Conservation (phyloP, 192 early-diverging fungal species). For the Pilobolus umbonatus region DNA sequence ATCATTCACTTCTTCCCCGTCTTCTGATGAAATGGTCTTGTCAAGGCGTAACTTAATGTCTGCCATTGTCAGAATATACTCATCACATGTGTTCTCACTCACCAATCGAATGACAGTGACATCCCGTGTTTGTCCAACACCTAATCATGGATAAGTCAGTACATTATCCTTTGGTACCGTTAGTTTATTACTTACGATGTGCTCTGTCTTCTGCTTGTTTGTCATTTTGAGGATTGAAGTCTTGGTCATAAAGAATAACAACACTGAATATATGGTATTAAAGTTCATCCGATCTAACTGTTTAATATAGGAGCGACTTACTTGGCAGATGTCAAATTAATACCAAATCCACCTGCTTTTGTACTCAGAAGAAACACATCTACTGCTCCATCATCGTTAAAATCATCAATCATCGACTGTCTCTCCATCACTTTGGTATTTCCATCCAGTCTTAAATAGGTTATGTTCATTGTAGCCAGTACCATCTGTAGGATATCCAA, state of each 20-base stretch:
- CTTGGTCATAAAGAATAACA: slow-evolving; percentile 72
- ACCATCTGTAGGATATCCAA: slow-evolving; percentile 80
- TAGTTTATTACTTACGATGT: slow-evolving; percentile 48
- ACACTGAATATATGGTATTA: slow-evolving; percentile 27
- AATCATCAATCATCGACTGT: slow-evolving; percentile 75
- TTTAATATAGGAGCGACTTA: slow-evolving; percentile 1
- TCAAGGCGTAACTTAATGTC: slow-evolving; percentile 62
- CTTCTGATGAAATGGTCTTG: slow-evolving; percentile 31
- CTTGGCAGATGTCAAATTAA: slow-evolving; percentile 75
- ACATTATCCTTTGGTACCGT: background rate
- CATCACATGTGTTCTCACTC: slow-evolving; percentile 61
- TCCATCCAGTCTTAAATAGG: slow-evolving; percentile 65
- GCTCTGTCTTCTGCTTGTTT: slow-evolving; percentile 85
- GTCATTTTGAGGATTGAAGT: slow-evolving; percentile 88
- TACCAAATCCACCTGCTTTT: slow-evolving; percentile 77
- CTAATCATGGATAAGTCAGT: slow-evolving; percentile 6
- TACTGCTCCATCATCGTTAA: slow-evolving; percentile 49
- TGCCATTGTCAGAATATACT: slow-evolving; percentile 57
- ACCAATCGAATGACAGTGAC: slow-evolving; percentile 75
- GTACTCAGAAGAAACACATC: slow-evolving; percentile 73
- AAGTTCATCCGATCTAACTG: background rate
- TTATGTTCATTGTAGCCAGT: slow-evolving; percentile 44
- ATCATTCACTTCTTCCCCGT: slow-evolving; percentile 6
- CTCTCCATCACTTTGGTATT: slow-evolving; percentile 62
- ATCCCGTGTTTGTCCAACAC: slow-evolving; percentile 80